phyloP scores from a whole-genome alignment of 2,329 filamentous ascomycete genomes.

The Aspergillus sp. region DNA sequence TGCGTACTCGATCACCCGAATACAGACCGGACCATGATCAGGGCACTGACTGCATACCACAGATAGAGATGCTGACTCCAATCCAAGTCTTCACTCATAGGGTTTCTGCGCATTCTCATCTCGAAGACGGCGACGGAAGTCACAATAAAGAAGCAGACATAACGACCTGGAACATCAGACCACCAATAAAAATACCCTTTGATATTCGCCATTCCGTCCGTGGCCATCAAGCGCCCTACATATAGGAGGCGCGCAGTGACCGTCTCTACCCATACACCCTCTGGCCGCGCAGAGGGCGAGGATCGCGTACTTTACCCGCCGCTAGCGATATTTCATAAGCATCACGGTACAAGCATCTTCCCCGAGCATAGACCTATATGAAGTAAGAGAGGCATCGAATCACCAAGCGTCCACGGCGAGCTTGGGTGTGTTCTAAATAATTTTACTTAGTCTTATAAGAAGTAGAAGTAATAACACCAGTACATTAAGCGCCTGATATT shows the following conservation, averaged over 20 bases:
- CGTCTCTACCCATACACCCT: no score
- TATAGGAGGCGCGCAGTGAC: no score
- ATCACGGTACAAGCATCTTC: neutral
- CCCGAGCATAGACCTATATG: neutral
- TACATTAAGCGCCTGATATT: neutral
- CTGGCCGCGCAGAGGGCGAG: no score
- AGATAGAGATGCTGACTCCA: constrained; percentile 15
- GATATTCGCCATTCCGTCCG: constrained; percentile 1
- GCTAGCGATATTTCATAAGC: no score
- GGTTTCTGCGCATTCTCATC: constrained; percentile 14
- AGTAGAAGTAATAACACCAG: neutral
- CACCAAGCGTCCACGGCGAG: neutral
- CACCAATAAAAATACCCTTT: constrained; percentile 17
- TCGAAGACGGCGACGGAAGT: constrained; percentile 18
- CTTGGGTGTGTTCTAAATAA: neutral
- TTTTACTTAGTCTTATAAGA: constrained; percentile 1
- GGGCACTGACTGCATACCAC: constrained; percentile 19
- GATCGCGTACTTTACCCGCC: no score
- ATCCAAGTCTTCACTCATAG: constrained; percentile 10
- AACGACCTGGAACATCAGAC: constrained; percentile 25
- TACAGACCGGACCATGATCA: constrained; percentile 46
- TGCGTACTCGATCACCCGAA: constrained; percentile 51
- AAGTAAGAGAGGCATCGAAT: neutral
- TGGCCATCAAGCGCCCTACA: constrained; percentile 23
- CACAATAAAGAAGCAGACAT: constrained; percentile 25